Percentiles rank a stretch among this genome's conserved stretches.
Evolutionary conservation across 345 rosid species (phyloP).

Genomic region (Eutrema yunnanense): DNA sequence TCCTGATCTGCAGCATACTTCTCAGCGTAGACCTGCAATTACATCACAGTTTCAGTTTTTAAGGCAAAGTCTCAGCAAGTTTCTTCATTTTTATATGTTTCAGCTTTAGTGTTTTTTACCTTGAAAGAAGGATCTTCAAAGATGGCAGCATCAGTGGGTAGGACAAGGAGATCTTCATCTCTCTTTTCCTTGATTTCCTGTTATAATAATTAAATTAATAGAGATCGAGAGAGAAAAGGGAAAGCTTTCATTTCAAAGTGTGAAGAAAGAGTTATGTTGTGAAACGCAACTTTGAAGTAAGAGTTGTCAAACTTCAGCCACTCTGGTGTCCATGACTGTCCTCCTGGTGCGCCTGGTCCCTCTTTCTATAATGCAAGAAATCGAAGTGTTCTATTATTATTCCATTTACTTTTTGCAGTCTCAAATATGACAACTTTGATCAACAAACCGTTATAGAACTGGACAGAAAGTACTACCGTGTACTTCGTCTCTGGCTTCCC

Average conservation of each 20-base stretch:
- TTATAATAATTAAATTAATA: not conserved
- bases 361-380: constrained; percentile 50
- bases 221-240: not conserved
- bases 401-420: not conserved
- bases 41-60: constrained; percentile 12
- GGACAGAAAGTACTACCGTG: constrained; percentile 52
- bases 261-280: constrained; percentile 4
- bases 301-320: constrained; percentile 98
- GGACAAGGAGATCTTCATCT: constrained; percentile 78
- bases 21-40: constrained; percentile 75
- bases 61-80: not conserved
- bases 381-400: not conserved
- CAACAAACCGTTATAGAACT: not conserved
- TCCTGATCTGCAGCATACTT: constrained; percentile 83
- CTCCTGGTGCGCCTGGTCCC: constrained; percentile 96
- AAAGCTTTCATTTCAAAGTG: not conserved
- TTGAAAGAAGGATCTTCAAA: constrained; percentile 90
- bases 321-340: constrained; percentile 91
- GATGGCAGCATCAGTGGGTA: constrained; percentile 91
- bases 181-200: constrained; percentile 80
- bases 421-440: not conserved
- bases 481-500: constrained; percentile 91
- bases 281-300: constrained; percentile 72
- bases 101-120: constrained; percentile 32
- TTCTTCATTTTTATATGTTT: constrained; percentile 10